Base-by-base conservation (phyloP, 2,329 filamentous ascomycete genomes). In the Fusarium sp. region DNA sequence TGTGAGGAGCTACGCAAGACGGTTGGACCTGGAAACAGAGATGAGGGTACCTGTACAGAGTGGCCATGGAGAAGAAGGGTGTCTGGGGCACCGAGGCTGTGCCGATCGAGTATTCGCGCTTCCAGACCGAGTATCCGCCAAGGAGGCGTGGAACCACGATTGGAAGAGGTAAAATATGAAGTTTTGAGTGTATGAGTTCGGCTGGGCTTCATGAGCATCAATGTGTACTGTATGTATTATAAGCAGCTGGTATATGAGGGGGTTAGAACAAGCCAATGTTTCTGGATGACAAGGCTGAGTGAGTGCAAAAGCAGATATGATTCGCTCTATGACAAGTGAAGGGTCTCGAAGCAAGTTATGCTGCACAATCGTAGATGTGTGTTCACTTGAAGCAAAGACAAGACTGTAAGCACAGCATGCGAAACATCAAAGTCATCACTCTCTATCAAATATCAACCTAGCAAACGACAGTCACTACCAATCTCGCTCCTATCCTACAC, bases 41-140 rank as follows among this genome's bases (percentile, higher is more conserved):
- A 89, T 61, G 87, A 92, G 73, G 94, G 0, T 92, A 93, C 79
- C 82, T 99, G 80, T 99, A 95, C 85, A 88, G 95, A 10, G 92
- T 95, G 72, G 94, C 95, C 1, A 95, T 98, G 92, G 91, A 94
- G 84, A 98, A 98, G 91, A 93, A 93, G 84, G 94, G 94, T 8
- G 87, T 97, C 20, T 98, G 93, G 86, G 87, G 89, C 41, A 87
- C 88, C 58, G 88, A 92, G 61, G 91, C 92, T 68, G 88, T 98
- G 67, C 97, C 97, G 16, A 95, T 98, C 79, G 97, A 99, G 88
- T 98, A 98, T 87, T 93, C 93, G 32, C 87, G 94, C 75, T 87
- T 90, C 73, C 93, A 98, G 88, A 96, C 94, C 35, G 96, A 98
- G 81, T 94, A 90, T 59, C 96, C 8, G 87, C 88, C 1, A 88